phyloP scores from a whole-genome alignment of 2,329 filamentous ascomycete genomes.

The Lachnellula subtilissima region DNA sequence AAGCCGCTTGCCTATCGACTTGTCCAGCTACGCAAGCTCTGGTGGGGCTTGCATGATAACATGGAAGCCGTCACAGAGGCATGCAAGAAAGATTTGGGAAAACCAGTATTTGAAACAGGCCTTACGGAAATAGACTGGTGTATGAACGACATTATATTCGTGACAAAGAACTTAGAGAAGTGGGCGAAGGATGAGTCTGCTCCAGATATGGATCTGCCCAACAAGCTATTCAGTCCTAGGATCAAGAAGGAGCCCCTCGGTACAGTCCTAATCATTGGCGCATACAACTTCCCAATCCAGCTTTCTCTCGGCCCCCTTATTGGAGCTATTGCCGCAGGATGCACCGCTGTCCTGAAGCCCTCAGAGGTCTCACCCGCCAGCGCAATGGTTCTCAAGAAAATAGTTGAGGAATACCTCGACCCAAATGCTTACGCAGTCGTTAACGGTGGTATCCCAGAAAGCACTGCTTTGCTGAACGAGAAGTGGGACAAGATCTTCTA shows the following conservation, averaged over 20 bases:
- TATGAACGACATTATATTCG: slow-evolving; percentile 75
- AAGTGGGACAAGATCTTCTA: slow-evolving; percentile 99
- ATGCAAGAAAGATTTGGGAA: slow-evolving; percentile 71
- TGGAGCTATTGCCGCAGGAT: slow-evolving; percentile 88
- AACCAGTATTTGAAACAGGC: slow-evolving; percentile 69
- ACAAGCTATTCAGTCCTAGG: slow-evolving; percentile 64
- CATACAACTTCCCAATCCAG: slow-evolving; percentile 92
- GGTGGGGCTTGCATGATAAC: slow-evolving; percentile 86
- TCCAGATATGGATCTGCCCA: slow-evolving; percentile 62
- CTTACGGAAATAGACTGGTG: slow-evolving; percentile 73
- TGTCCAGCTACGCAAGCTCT: slow-evolving; percentile 85
- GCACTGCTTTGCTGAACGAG: slow-evolving; percentile 73
- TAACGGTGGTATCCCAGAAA: slow-evolving; percentile 78
- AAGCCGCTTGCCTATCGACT: slow-evolving; percentile 77
- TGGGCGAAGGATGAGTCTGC: slow-evolving; percentile 81
- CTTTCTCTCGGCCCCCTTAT: slow-evolving; percentile 73
- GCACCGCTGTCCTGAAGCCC: slow-evolving; percentile 85
- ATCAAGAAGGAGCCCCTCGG: slow-evolving; percentile 87
- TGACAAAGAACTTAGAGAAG: slow-evolving; percentile 70
- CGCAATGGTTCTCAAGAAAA: slow-evolving; percentile 73
- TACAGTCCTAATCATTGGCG: slow-evolving; percentile 76
- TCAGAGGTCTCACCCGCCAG: slow-evolving; percentile 75
- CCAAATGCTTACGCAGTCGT: slow-evolving; percentile 69
- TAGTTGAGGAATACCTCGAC: slow-evolving; percentile 73
- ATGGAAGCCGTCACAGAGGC: slow-evolving; percentile 68